These are phyloP conservation scores for Sporothrix brasiliensis DNA, from an alignment of 2,329 filamentous ascomycete species.

Conservation along the genomic window DNA sequence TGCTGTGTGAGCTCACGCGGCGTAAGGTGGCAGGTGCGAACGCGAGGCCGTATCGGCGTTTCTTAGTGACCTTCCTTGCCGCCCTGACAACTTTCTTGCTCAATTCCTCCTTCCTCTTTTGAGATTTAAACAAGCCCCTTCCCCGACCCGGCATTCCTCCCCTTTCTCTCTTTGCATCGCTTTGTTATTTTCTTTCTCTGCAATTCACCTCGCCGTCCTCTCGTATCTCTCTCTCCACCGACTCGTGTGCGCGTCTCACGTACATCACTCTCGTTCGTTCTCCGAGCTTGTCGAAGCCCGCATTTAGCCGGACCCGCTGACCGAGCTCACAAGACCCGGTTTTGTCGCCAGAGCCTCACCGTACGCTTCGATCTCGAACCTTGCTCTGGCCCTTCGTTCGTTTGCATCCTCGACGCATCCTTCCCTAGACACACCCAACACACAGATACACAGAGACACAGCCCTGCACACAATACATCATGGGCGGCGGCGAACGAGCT, in stretches of 20 bases:
- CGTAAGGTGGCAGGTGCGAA: constrained; percentile 17
- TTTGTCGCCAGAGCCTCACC: constrained; percentile 10
- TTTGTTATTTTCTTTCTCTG: constrained; percentile 9
- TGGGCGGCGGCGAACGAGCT: constrained; percentile 37
- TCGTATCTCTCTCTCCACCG: neutral
- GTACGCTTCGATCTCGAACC: neutral
- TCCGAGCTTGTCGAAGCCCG: constrained; percentile 11
- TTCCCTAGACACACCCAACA: neutral
- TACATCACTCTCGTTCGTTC: neutral
- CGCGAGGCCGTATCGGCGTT: neutral
- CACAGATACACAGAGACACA: no score
- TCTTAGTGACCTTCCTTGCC: neutral
- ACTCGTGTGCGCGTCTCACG: neutral
- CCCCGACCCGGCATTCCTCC: constrained; percentile 6
- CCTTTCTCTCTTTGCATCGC: constrained; percentile 13
- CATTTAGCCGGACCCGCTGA: constrained; percentile 20
- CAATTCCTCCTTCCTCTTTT: constrained; percentile 25
- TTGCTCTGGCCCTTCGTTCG: neutral
- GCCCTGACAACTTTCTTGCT: neutral
- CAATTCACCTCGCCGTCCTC: neutral
- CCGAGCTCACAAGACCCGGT: constrained; percentile 2
- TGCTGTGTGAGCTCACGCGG: constrained; percentile 17
- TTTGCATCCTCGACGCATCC: neutral
- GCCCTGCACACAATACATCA: constrained; percentile 30
- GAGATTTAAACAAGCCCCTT: constrained; percentile 14